Evolutionary conservation across 257 asterid species (phyloP), one percentile per base, ranked within the genome.

Genomic region (Penstemon eatonii): DNA sequence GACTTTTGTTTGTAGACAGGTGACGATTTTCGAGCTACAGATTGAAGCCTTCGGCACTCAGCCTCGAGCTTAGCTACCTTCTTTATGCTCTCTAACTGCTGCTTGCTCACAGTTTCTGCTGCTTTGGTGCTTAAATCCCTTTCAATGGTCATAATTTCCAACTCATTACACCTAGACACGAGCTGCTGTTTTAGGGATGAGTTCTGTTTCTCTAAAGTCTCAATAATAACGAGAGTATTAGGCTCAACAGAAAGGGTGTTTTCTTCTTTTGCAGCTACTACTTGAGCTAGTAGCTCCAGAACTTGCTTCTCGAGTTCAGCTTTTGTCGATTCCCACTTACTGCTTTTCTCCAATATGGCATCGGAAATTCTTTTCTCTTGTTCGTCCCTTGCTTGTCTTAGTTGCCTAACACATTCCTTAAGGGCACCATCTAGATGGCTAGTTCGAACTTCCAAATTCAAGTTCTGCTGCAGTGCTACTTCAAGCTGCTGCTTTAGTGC

Each of bases 361-460:
- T 81, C 80, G 11, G 75, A 58, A 41, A 78, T 67, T 54, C 67
- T 78, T 61, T 78, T 79, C 68, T 81, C 95, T 55, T 80, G 87
- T 70, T 88, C 90, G 15, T 89, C 91, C 74, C 77, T 78, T 18
- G 89, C 87, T 70, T 78, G 84, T 74, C 96, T 83, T 53, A 89
- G 80, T 45, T 86, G 91, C 71, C 83, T 76, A 37, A 85, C 96
- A 65, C 94, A 89, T 80, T 89, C 94, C 78, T 86, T 86, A 56
- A 89, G 84, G 69, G 96, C 95, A 11, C 86, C 80, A 70, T 89
- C 93, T 12, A 89, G 90, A 75, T 89, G 95, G 60, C 85, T 89
- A 33, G 77, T 71, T 56, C 83, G 81, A 73, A 80, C 96, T 63
- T 89, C 94, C 54, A 89, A 75, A 65, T 81, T 69, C 79, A 81